phyloP scores from a whole-genome alignment of 2,329 filamentous ascomycete genomes.

The Kalaharituber pfeilii region DNA sequence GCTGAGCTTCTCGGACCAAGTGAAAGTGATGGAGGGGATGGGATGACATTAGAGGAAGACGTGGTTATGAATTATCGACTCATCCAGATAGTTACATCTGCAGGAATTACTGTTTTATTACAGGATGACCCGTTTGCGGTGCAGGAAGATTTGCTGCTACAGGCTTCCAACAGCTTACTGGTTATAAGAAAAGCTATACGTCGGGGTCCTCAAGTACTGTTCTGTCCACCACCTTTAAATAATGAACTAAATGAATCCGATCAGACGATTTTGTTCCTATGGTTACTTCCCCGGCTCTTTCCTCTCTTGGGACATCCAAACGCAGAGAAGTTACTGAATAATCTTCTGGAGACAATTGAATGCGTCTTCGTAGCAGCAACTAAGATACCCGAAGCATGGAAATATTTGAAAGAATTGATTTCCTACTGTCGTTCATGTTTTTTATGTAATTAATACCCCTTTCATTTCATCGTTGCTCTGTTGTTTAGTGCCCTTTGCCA shows the following conservation, averaged over 20 bases:
- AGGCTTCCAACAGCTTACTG: conserved; percentile 55
- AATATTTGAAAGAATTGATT: conserved; percentile 36
- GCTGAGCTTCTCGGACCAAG: conserved; percentile 40
- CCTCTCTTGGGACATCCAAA: conserved; percentile 36
- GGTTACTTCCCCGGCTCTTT: conserved; percentile 43
- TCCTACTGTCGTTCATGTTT: conserved; percentile 31
- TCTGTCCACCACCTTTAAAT: conserved; percentile 30
- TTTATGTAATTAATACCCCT: conserved; percentile 35
- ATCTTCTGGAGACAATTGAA: conserved; percentile 36
- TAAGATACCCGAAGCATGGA: conserved; percentile 19
- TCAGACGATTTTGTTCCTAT: conserved; percentile 46
- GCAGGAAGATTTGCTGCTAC: conserved; percentile 36
- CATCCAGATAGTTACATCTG: conserved; percentile 65
- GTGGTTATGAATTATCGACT: conserved; percentile 67
- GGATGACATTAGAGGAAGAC: conserved; percentile 41
- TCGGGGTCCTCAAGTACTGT: conserved; percentile 54
- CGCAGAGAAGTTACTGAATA: conserved; percentile 28
- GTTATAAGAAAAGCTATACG: conserved; percentile 59
- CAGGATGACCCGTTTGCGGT: conserved; percentile 52
- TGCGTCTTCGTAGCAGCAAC: conserved; percentile 14
- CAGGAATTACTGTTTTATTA: conserved; percentile 53
- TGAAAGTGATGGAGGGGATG: conserved; percentile 29
- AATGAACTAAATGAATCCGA: conserved; percentile 36
- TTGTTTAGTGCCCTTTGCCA: background rate
- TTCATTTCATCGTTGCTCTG: conserved; percentile 25